Evolutionary conservation across 2,329 filamentous ascomycete genomes (phyloP), one percentile per base, ranked within the genome.

Genomic region (Aspergillus sp.): DNA sequence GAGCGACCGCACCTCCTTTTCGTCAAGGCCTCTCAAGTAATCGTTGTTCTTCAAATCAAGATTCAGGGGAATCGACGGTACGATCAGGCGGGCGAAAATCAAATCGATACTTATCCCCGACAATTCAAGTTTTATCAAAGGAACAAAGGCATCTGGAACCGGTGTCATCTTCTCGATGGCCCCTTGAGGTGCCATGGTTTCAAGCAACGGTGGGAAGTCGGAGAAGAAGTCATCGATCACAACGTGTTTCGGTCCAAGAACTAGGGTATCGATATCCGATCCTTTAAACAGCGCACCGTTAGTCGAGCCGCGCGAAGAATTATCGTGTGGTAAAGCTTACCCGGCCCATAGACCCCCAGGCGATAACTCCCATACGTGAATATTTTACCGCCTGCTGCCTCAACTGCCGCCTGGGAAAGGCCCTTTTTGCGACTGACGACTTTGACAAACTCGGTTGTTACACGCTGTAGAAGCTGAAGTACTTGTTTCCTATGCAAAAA

Each of bases 291-390:
- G 15, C 25, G 48, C 45, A 33, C n/a, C 25, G 51, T 62, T 35
- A 57, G 19, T 44, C 27, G 4, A 37, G 4, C 9, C 17, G 23
- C 44, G 17, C 6, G 55, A 55, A 56, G 56, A 55, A 19, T 57
- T 21, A 6, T 9, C 4, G 2, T 6, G 40, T 3, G 21, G 31
- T 11, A 33, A 31, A 37, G 70, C 74, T 66, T 60, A 85, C 83
- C 82, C 45, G 95, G 95, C 6, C 93, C 93, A 74, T 90, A 96
- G 23, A 98, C 95, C 59, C 95, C 95, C 12, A 99, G 82, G 40
- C 93, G 89, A 75, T 93, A 99, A 76, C 95, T 98, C 63, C 95
- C 95, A 74, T 95, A 99, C 1, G 93, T 96, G 74, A 96, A 96
- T 65, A 99, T 87, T 78, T 93, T 95, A 63, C 93, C 95, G 53